Evolutionary conservation across 768 basidiomycete species (phyloP).

Genomic region (Trametes cubensis): DNA sequence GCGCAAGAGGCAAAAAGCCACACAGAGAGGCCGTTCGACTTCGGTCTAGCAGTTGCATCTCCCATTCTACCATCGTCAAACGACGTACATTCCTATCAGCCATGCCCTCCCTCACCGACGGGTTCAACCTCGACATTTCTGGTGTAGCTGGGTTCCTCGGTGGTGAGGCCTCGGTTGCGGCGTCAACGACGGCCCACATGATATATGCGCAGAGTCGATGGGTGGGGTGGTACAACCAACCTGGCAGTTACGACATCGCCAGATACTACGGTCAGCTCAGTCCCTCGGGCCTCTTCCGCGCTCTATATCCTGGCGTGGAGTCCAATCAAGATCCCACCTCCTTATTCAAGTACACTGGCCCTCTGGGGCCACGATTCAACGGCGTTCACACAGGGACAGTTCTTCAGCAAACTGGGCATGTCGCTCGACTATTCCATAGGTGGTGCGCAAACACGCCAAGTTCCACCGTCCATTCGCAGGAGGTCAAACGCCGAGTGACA

Average conservation of each 20-base stretch:
- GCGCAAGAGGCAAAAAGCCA: too few relatives aligned
- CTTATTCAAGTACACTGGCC: constrained; percentile 1
- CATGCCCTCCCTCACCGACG: background rate
- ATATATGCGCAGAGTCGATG: constrained; percentile 7
- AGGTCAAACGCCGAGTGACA: background rate
- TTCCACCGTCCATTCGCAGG: background rate
- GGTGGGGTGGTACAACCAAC: constrained; percentile 20
- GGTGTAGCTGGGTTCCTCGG: constrained; percentile 15
- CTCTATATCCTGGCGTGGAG: constrained; percentile 8
- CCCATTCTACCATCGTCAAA: too few relatives aligned
- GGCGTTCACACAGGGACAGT: background rate
- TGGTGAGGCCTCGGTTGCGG: constrained; percentile 8
- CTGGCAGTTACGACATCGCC: constrained; percentile 14
- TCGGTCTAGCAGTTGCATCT: too few relatives aligned
- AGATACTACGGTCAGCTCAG: constrained; percentile 3
- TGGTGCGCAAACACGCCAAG: background rate
- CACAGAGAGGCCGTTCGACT: too few relatives aligned
- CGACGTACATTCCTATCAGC: too few relatives aligned
- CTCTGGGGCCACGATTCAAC: background rate
- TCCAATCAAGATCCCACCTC: background rate
- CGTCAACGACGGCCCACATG: background rate
- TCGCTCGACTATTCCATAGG: constrained; percentile 6
- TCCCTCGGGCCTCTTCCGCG: background rate
- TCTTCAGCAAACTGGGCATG: background rate
- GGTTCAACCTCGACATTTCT: constrained; percentile 15